A percentile compares a stretch with the other conserved stretches of the same genome.
Conservation (phyloP, 108 stramenopile species). For the Heterococcus sp. region DNA sequence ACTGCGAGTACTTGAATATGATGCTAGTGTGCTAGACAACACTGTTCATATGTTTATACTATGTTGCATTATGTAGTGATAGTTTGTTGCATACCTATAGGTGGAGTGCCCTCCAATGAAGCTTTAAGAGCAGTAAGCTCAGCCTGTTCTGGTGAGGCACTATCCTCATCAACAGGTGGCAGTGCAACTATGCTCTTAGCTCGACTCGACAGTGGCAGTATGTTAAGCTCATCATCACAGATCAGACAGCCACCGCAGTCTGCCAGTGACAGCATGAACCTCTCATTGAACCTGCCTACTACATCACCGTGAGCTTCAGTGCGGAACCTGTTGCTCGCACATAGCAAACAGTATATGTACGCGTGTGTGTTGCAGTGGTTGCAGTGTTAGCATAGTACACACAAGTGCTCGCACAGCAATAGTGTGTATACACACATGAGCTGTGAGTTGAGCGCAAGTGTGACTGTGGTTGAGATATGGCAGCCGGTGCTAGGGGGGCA, state of each 20-base stretch:
- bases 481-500: no score
- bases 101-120: conserved; percentile 82
- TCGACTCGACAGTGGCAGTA: conserved; percentile 77
- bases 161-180: conserved; percentile 16
- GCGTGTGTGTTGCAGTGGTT: no score
- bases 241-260: conserved; percentile 84
- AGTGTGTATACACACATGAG: no score
- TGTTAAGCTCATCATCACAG: conserved; percentile 97
- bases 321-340: conserved; percentile 66
- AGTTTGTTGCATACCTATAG: conserved; percentile 81
- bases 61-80: no score
- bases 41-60: no score
- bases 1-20: no score
- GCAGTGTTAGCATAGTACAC: no score
- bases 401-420: no score
- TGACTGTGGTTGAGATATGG: no score
- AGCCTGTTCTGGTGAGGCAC: conserved; percentile 60
- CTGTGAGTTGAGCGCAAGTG: no score
- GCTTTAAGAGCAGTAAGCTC: conserved; percentile 79
- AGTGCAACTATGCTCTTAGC: conserved; percentile 23
- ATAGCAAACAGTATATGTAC: not conserved
- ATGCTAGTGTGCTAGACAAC: no score
- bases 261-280: conserved; percentile 88
- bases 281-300: conserved; percentile 91
- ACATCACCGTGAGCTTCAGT: conserved; percentile 72